Percentiles rank a stretch among this genome's conserved stretches.
These are phyloP conservation scores for Torulaspora delbrueckii DNA, from an alignment of 805 yeast species.

Conservation along the genomic window DNA sequence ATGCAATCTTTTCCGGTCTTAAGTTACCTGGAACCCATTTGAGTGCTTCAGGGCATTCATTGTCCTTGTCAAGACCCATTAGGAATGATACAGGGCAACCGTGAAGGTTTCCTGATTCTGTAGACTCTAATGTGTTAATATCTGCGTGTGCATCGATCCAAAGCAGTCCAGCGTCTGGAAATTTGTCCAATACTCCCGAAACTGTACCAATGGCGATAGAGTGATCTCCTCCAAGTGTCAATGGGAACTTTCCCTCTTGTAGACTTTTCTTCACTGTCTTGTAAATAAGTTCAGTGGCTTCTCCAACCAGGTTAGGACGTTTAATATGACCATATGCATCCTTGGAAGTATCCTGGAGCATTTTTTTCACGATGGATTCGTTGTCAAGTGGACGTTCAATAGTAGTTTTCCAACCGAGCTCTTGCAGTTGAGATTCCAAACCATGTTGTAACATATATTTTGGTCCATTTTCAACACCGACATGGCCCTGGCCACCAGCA, in stretches of 20 bases:
- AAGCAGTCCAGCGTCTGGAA: constrained; percentile 83
- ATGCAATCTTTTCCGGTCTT: constrained; percentile 68
- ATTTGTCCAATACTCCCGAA: constrained; percentile 67
- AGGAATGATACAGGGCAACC: constrained; percentile 95
- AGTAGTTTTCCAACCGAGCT: constrained; percentile 66
- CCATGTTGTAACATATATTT: constrained; percentile 70
- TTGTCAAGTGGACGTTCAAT: constrained; percentile 51
- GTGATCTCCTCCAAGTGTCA: constrained; percentile 95
- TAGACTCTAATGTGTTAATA: constrained; percentile 78
- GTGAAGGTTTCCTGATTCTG: constrained; percentile 87
- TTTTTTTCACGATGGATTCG: constrained; percentile 40
- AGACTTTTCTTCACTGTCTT: constrained; percentile 53
- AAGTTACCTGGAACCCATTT: constrained; percentile 74
- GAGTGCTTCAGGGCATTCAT: constrained; percentile 63
- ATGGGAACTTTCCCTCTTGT: constrained; percentile 51
- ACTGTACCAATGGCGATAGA: constrained; percentile 93
- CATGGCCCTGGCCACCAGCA: constrained; percentile 91
- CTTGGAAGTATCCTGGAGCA: constrained; percentile 39
- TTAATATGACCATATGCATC: constrained; percentile 58
- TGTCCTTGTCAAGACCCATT: constrained; percentile 67
- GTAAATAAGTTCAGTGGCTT: constrained; percentile 60
- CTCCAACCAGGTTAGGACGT: constrained; percentile 73
- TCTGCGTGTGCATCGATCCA: constrained; percentile 99
- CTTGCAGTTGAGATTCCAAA: constrained; percentile 53
- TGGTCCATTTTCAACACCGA: constrained; percentile 96